Conservation (phyloP, 192 early-diverging fungal genomes). For the Geranomyces variabilis region DNA sequence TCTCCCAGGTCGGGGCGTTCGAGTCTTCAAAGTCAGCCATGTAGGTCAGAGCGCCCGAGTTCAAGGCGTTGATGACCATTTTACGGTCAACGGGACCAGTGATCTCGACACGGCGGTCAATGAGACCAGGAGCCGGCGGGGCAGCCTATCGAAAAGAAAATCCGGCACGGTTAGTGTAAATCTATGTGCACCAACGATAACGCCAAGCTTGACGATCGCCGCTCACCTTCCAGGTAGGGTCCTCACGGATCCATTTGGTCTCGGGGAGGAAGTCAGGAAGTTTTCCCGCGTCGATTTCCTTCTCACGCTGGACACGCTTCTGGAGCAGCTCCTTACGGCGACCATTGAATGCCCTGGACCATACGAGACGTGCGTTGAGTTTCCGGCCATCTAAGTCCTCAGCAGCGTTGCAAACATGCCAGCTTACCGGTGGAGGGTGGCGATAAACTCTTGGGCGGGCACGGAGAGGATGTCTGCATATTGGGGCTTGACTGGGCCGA, state of each 20-base stretch:
- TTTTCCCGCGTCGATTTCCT: slow-evolving; percentile 74
- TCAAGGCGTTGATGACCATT: slow-evolving; percentile 99
- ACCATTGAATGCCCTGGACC: slow-evolving; percentile 78
- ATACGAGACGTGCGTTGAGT: not conserved
- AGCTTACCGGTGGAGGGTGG: slow-evolving; percentile 79
- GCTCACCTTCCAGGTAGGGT: slow-evolving; percentile 77
- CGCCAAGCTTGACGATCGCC: no score
- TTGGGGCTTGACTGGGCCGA: slow-evolving; percentile 53
- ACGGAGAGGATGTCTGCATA: slow-evolving; percentile 77
- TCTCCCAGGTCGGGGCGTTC: slow-evolving; percentile 96
- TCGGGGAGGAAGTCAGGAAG: slow-evolving; percentile 91
- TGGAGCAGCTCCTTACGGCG: slow-evolving; percentile 87
- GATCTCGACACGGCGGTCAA: slow-evolving; percentile 95
- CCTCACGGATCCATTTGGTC: slow-evolving; percentile 87
- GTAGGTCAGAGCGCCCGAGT: slow-evolving; percentile 90
- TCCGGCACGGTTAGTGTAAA: not conserved
- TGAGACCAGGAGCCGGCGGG: slow-evolving; percentile 83
- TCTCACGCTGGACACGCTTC: slow-evolving; percentile 76
- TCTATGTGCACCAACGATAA: no score
- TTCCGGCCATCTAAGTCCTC: no score
- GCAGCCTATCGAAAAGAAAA: slow-evolving; percentile 59
- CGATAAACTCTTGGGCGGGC: slow-evolving; percentile 82
- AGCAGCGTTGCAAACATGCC: no score
- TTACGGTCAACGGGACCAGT: slow-evolving; percentile 97
- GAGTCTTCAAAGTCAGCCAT: slow-evolving; percentile 99